Conservation (phyloP, 2,329 filamentous ascomycete genomes). For the Aspergillus sp. region DNA sequence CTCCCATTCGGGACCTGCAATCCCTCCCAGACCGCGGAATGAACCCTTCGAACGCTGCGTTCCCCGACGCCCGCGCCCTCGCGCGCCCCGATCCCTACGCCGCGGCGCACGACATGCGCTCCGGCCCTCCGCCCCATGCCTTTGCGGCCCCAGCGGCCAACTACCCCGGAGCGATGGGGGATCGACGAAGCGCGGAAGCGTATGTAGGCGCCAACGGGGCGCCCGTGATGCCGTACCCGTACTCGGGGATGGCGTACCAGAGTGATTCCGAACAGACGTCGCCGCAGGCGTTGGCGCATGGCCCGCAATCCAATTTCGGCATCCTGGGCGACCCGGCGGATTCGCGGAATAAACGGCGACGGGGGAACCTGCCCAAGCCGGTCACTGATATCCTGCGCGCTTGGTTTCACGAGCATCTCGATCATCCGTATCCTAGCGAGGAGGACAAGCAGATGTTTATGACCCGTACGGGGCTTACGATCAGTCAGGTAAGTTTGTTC, state of each 20-base stretch:
- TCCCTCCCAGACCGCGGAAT: conserved; percentile 30
- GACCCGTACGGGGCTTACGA: conserved; percentile 71
- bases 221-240: conserved; percentile 30
- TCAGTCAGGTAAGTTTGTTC: conserved; percentile 56
- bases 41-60: conserved; percentile 23
- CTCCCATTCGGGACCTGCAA: conserved; percentile 38
- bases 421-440: conserved; percentile 83
- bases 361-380: conserved; percentile 87
- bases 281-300: conserved; percentile 27
- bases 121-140: conserved; percentile 13
- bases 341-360: conserved; percentile 54
- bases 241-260: conserved; percentile 28
- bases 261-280: conserved; percentile 35
- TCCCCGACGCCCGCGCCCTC: conserved; percentile 25
- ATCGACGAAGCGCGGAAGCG: conserved; percentile 24
- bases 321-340: conserved; percentile 39
- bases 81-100: conserved; percentile 26
- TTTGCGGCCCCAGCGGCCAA: conserved; percentile 11
- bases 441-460: conserved; percentile 84
- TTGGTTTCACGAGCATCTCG: conserved; percentile 76
- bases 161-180: conserved; percentile 21
- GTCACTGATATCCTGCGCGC: conserved; percentile 76
- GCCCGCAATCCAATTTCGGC: conserved; percentile 38
- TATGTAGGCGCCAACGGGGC: conserved; percentile 18
- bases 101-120: conserved; percentile 22